Evolutionary conservation across 805 yeast species (phyloP).

Genomic region (Ogataea pilisensis): DNA sequence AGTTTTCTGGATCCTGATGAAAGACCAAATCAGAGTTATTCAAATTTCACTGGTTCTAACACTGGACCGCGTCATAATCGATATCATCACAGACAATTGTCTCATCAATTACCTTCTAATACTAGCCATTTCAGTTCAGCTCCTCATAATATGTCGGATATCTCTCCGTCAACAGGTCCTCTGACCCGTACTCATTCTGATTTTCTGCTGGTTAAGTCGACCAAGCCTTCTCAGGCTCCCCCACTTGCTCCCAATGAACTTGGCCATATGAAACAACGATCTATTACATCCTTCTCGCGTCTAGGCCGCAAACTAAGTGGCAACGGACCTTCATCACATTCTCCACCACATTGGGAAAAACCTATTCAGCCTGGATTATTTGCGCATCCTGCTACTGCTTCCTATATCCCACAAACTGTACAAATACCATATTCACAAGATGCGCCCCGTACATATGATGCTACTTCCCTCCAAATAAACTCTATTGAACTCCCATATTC

Average conservation of each 20-base stretch:
- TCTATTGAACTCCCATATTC: too few species aligned
- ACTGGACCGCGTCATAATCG: too few species aligned
- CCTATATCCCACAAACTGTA: too few species aligned
- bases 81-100: background rate
- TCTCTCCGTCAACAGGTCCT: background rate
- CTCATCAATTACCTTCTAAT: background rate
- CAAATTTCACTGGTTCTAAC: too few species aligned
- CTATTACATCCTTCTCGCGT: background rate
- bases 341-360: background rate
- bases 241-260: constrained; percentile 6
- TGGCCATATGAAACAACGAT: background rate
- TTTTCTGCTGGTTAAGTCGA: constrained; percentile 9
- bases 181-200: constrained; percentile 20
- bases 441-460: too few species aligned
- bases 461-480: background rate
- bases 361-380: background rate
- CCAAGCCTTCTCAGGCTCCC: constrained; percentile 5
- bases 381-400: background rate
- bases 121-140: background rate
- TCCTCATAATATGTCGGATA: background rate
- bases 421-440: too few species aligned
- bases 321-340: background rate
- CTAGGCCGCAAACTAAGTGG: background rate
- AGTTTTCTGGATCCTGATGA: too few species aligned
- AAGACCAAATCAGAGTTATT: too few species aligned